Evolutionary conservation across 2,329 filamentous ascomycete genomes (phyloP), one percentile per base, ranked within the genome.

Genomic region (Penicillium olsonii): DNA sequence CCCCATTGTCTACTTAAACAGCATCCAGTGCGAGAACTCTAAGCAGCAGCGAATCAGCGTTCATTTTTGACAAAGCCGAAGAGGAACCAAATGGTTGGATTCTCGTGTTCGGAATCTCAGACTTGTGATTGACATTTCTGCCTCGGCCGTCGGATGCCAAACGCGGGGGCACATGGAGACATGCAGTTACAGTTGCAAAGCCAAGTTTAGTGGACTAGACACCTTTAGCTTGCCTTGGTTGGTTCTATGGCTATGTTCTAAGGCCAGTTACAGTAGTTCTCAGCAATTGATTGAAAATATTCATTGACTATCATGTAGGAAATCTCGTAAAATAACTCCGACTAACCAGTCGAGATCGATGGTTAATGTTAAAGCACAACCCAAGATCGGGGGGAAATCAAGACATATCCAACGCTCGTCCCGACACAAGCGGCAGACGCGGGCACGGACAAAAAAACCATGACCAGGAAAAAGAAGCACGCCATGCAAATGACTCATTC

Each of bases 401-500:
- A 57, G 29, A 46, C 34, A 46, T 45, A 50, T 48, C 52, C 53
- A 55, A 42, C 52, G 45, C 57, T 60, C 39, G 53, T 57, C 55
- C 57, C 56, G 52, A 59, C 43, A 48, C 56, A 58, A 62, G 53
- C 45, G 47, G 29, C 47, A 37, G 47, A 49, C 47, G 50, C 44
- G 18, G 48, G 48, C 40, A 42, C 45, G 46, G 54, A 56, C 52
- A 37, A 47, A 31, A 43, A 38, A 19, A 35, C 40, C 47, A 57
- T 54, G 52, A 45, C 52, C 42, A 50, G 54, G 51, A 54, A 54
- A 62, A 61, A 53, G 59, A 54, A 59, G 44, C 59, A 64, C 62
- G 62, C 62, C 64, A 67, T 65, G 63, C 64, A 67, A 66, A 61
- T 50, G 56, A 62, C 59, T 58, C 52, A 55, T 52, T 45, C 47